These are phyloP conservation scores for Peronosclerospora sorghi DNA, from an alignment of 352 stramenopile species.

Conservation along the genomic window DNA sequence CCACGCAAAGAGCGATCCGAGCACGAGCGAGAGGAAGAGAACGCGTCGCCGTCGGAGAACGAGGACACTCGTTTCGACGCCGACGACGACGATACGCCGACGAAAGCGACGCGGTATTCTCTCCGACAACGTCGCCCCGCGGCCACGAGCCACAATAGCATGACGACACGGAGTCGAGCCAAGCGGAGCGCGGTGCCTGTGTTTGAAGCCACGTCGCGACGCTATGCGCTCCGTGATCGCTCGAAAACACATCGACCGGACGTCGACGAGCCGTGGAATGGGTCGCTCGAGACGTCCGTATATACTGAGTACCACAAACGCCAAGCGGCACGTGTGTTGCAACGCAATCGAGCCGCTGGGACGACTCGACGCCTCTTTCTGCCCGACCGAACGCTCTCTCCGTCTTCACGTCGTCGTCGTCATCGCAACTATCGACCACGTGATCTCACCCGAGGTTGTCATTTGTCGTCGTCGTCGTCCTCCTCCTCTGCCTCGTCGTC, in stretches of 20 bases:
- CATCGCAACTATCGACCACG: conserved; percentile 16
- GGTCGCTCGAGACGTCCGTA: conserved; percentile 24
- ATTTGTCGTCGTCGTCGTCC: conserved; percentile 36
- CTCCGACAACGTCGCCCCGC: conserved; percentile 11
- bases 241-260: conserved; percentile 45
- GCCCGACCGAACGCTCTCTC: conserved; percentile 16
- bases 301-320: conserved; percentile 67
- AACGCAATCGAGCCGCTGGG: conserved; percentile 13
- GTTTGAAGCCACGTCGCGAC: conserved; percentile 12
- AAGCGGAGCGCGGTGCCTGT: conserved; percentile 6
- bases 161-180: conserved; percentile 18
- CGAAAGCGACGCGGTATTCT: too few relatives aligned
- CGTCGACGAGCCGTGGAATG: conserved; percentile 17
- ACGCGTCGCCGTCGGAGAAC: too few relatives aligned
- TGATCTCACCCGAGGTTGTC: conserved; percentile 17
- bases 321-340: conserved; percentile 23
- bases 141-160: conserved; percentile 4
- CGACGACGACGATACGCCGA: too few relatives aligned
- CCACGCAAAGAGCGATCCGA: conserved; percentile 18
- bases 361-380: conserved; percentile 23
- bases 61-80: too few relatives aligned
- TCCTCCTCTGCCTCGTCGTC: conserved; percentile 32
- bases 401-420: conserved; percentile 10
- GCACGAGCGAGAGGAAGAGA: conserved; percentile 14
- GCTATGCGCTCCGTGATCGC: conserved; percentile 65